A percentile compares a stretch with the other conserved stretches of the same genome.
These are phyloP conservation scores for Aspergillus sp. DNA, from an alignment of 2,329 filamentous ascomycete genomes.

Conservation along the genomic window DNA sequence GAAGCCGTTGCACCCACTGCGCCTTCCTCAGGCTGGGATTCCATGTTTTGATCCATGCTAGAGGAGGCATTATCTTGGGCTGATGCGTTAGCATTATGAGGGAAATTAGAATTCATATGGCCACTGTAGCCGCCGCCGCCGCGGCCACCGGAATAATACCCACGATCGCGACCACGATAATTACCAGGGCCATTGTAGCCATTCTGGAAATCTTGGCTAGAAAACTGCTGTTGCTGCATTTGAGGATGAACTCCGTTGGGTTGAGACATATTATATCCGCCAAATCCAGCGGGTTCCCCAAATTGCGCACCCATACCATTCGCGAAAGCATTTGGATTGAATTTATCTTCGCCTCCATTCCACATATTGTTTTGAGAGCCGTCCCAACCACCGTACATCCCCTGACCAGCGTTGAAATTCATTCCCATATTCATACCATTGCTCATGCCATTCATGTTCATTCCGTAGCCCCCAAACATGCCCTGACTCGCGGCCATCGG, in stretches of 20 bases:
- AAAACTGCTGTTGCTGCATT: conserved; percentile 52
- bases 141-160: conserved; percentile 51
- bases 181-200: conserved; percentile 72
- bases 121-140: conserved; percentile 40
- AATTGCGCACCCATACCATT: conserved; percentile 78
- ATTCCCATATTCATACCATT: conserved; percentile 76
- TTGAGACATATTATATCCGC: conserved; percentile 69
- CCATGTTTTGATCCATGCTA: conserved; percentile 27
- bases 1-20: conserved; percentile 9
- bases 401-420: conserved; percentile 53
- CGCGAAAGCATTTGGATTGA: conserved; percentile 76
- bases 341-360: conserved; percentile 86
- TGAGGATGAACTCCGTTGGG: conserved; percentile 81
- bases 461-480: conserved; percentile 54
- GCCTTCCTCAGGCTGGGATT: conserved; percentile 18
- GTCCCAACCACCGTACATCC: conserved; percentile 78
- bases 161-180: conserved; percentile 62
- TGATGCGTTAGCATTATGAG: conserved; percentile 34
- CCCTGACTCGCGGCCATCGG: conserved; percentile 50
- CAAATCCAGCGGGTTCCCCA: conserved; percentile 74
- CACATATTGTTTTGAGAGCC: conserved; percentile 70
- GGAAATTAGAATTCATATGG: conserved; percentile 36
- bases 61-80: conserved; percentile 32
- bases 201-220: conserved; percentile 68
- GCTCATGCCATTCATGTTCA: conserved; percentile 84